A percentile compares a stretch with the other conserved stretches of the same genome.
These are phyloP conservation scores for Solanum chacoense DNA, from an alignment of 305 asterid genomes.

Conservation along the genomic window DNA sequence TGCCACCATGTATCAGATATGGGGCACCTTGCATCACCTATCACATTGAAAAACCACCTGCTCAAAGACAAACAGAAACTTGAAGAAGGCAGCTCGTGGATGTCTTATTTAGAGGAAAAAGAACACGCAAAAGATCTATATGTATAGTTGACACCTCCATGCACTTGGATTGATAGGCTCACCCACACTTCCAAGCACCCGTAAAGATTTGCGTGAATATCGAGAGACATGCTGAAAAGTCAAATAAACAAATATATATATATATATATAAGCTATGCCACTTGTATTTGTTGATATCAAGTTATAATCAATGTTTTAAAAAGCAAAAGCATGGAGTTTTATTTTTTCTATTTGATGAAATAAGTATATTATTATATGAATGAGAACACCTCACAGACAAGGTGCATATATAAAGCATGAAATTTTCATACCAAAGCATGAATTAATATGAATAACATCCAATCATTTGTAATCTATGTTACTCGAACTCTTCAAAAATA, in stretches of 20 bases:
- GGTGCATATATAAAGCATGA: not conserved
- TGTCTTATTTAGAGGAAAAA: constrained; percentile 2
- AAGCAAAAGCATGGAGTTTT: not conserved
- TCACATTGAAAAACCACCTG: constrained; percentile 94
- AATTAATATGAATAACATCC: not conserved
- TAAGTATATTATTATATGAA: not conserved
- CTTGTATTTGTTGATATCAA: not conserved
- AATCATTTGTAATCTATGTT: not conserved
- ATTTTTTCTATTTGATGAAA: not conserved
- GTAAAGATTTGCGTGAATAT: constrained; percentile 85
- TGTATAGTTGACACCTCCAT: constrained; percentile 62
- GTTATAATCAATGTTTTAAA: not conserved
- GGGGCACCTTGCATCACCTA: constrained; percentile 93
- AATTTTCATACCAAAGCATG: not conserved
- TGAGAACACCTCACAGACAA: not conserved
- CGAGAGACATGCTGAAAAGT: constrained; percentile 70
- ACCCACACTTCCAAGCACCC: constrained; percentile 98
- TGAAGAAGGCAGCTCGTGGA: not conserved
- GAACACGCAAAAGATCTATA: constrained; percentile 8
- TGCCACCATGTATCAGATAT: constrained; percentile 99
- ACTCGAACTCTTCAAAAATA: not conserved
- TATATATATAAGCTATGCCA: not conserved
- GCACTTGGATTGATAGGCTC: constrained; percentile 99
- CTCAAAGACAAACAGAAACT: constrained; percentile 11
- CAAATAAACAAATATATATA: not conserved